Conservation (phyloP, 257 asterid genomes). For the Haberlea rhodopensis region DNA sequence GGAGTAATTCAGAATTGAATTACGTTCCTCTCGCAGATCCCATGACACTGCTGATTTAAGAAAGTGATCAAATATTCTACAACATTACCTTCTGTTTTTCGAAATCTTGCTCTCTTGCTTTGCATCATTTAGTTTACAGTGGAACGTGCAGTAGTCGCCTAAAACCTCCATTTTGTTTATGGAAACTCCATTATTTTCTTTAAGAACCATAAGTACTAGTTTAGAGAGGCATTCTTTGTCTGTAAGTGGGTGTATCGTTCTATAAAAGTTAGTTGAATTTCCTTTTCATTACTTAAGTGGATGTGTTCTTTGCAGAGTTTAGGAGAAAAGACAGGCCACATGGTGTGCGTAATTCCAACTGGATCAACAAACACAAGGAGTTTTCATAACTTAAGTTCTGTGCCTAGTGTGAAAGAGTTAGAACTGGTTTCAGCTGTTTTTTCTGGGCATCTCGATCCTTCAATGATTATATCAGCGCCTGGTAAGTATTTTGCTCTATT, state of each 20-base stretch:
- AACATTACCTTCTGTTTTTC: neutral
- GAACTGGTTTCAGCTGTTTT: conserved; percentile 68
- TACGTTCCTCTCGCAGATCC: conserved; percentile 9
- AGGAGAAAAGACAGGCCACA: conserved; percentile 39
- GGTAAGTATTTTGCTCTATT: conserved; percentile 44
- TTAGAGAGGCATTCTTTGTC: neutral
- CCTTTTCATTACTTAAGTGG: conserved; percentile 15
- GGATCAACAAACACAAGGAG: conserved; percentile 35
- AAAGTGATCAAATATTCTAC: neutral
- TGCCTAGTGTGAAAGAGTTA: conserved; percentile 66
- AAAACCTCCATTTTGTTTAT: neutral
- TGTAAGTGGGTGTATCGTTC: neutral
- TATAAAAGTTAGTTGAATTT: conserved; percentile 4
- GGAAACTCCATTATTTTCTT: neutral
- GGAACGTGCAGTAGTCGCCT: neutral
- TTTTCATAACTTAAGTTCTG: conserved; percentile 38
- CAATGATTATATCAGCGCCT: conserved; percentile 60
- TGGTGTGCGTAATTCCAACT: conserved; percentile 62
- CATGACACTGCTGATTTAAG: conserved; percentile 9
- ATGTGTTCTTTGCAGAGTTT: conserved; percentile 41
- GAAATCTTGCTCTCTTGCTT: neutral
- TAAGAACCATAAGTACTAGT: neutral
- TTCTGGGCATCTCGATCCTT: conserved; percentile 72
- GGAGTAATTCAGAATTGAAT: conserved; percentile 11
- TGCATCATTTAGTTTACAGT: conserved; percentile 5